These are phyloP conservation scores for Stenocarpella maydis DNA, from an alignment of 2,329 filamentous ascomycete genomes.

Conservation along the genomic window DNA sequence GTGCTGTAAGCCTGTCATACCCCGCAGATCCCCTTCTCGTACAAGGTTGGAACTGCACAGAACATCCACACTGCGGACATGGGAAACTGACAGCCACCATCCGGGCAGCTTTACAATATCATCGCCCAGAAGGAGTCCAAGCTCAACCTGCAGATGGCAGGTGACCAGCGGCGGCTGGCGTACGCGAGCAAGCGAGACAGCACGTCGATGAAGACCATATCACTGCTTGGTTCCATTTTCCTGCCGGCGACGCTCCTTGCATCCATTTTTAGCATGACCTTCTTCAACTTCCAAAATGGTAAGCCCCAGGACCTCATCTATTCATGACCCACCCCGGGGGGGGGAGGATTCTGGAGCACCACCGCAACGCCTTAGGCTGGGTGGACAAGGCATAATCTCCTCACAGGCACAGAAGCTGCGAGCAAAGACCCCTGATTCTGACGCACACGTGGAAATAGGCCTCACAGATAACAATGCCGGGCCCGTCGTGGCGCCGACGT, in stretches of 20 bases:
- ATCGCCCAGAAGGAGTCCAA: constrained; percentile 71
- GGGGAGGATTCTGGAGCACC: constrained; percentile 19
- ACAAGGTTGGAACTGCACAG: constrained; percentile 24
- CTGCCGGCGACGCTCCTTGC: constrained; percentile 69
- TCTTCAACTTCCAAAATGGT: constrained; percentile 68
- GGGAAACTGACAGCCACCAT: constrained; percentile 1
- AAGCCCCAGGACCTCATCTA: constrained; percentile 35
- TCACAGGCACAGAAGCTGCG: too few relatives aligned
- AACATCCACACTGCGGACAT: not conserved
- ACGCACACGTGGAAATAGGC: not conserved
- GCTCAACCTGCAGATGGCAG: constrained; percentile 69
- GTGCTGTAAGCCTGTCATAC: constrained; percentile 56
- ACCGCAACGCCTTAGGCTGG: not conserved
- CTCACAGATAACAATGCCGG: constrained; percentile 41
- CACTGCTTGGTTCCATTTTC: constrained; percentile 69
- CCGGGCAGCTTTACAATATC: constrained; percentile 67
- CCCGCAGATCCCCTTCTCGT: not conserved
- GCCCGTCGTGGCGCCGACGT: constrained; percentile 56
- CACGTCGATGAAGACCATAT: constrained; percentile 72
- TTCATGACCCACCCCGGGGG: not conserved
- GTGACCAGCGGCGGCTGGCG: constrained; percentile 65
- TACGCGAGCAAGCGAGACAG: constrained; percentile 69
- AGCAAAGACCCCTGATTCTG: not conserved
- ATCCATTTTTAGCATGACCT: constrained; percentile 72
- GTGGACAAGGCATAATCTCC: too few relatives aligned